Evolutionary conservation across 192 early-diverging fungal genomes (phyloP).

Genomic region (Coemansia aciculifera): DNA sequence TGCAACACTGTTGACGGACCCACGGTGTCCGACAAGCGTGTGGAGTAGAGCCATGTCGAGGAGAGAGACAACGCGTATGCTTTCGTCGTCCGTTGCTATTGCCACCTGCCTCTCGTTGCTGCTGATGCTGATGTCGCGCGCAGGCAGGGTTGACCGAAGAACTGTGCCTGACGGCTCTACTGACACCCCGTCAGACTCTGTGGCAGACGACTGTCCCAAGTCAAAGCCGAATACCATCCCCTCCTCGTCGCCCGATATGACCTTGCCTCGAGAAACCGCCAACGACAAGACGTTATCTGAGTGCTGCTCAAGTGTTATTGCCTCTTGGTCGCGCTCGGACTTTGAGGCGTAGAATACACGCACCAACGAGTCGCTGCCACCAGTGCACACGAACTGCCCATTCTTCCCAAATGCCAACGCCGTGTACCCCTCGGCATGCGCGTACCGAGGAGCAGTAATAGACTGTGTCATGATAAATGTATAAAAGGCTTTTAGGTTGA

Average conservation of each 20-base stretch:
- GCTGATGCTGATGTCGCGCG: constrained; percentile 53
- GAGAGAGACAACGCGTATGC: constrained; percentile 38
- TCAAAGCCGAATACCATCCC: constrained; percentile 42
- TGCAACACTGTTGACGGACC: constrained; percentile 38
- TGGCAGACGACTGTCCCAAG: constrained; percentile 7
- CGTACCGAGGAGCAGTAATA: constrained; percentile 35
- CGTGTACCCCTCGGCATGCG: constrained; percentile 53
- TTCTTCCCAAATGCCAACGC: constrained; percentile 31
- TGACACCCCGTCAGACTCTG: constrained; percentile 8
- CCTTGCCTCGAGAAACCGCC: constrained; percentile 32
- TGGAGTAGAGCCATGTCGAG: constrained; percentile 42
- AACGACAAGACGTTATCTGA: constrained; percentile 37
- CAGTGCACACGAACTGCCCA: constrained; percentile 41
- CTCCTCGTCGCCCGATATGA: constrained; percentile 48
- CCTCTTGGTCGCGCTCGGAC: constrained; percentile 43
- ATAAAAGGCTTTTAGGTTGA: neutral
- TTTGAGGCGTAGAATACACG: constrained; percentile 39
- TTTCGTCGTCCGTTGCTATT: constrained; percentile 50
- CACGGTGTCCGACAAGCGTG: constrained; percentile 36
- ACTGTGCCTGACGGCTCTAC: constrained; percentile 43
- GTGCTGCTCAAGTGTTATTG: constrained; percentile 49
- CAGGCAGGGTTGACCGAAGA: constrained; percentile 40
- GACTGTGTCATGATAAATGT: constrained; percentile 15
- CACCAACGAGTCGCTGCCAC: constrained; percentile 47
- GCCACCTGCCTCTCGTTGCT: constrained; percentile 42